These are phyloP conservation scores for Canavalia gladiata DNA, from an alignment of 306 rosid genomes.

Conservation along the genomic window DNA sequence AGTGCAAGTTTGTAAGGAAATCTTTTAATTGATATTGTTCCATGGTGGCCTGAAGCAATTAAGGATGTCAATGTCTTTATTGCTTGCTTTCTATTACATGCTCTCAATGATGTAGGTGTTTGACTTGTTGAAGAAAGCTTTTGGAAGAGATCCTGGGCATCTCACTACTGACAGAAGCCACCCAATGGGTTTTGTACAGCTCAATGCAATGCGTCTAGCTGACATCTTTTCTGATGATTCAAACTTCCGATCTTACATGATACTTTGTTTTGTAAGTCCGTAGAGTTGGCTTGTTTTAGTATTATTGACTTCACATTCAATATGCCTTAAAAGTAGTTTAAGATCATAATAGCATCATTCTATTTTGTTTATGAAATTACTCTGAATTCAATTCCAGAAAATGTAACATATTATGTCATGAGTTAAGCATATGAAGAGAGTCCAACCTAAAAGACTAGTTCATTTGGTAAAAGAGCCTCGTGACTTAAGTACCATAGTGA, in stretches of 20 bases:
- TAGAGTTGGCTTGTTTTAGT: conserved; percentile 41
- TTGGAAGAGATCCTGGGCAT: conserved; percentile 66
- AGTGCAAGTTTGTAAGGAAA: conserved; percentile 28
- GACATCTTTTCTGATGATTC: conserved; percentile 97
- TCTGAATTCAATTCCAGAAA: conserved; percentile 13
- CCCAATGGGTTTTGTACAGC: conserved; percentile 90
- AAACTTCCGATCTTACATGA: conserved; percentile 87
- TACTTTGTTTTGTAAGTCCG: conserved; percentile 73
- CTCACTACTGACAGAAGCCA: conserved; percentile 59
- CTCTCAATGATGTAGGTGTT: conserved; percentile 68
- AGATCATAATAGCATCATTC: conserved; percentile 12
- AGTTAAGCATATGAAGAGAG: no score
- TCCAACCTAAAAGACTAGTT: no score
- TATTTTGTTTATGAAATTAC: conserved; percentile 26
- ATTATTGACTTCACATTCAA: conserved; percentile 12
- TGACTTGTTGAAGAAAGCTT: conserved; percentile 76
- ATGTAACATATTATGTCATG: conserved; percentile 7
- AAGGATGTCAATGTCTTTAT: conserved; percentile 17
- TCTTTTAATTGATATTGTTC: conserved; percentile 33
- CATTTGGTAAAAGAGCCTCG: no score
- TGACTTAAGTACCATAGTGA: no score
- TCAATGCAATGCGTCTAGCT: conserved; percentile 96
- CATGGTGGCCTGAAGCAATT: conserved; percentile 35
- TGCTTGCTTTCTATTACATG: conserved; percentile 38
- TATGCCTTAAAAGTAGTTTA: conserved; percentile 26